Percentiles rank a stretch among this genome's conserved stretches.
Evolutionary conservation across 2,329 filamentous ascomycete species (phyloP).

Genomic region (Talaromyces funiculosus): DNA sequence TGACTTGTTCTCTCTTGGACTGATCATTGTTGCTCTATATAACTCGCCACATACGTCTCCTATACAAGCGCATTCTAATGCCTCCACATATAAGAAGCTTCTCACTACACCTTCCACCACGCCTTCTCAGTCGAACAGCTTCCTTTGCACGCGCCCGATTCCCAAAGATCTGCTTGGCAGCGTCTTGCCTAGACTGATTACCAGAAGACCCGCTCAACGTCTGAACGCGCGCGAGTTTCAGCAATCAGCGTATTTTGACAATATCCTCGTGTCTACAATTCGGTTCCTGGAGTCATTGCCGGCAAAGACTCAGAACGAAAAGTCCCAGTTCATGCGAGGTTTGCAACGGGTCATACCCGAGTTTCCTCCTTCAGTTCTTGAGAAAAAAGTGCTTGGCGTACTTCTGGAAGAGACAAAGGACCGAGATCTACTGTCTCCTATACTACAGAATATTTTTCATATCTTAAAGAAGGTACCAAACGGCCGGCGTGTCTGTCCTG

Average conservation of each 20-base stretch:
- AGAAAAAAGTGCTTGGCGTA: constrained; percentile 87
- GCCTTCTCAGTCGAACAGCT: constrained; percentile 77
- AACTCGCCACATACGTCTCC: constrained; percentile 91
- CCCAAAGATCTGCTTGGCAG: constrained; percentile 70
- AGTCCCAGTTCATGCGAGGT: constrained; percentile 84
- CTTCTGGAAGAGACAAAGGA: constrained; percentile 93
- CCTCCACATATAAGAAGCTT: constrained; percentile 77
- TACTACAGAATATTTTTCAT: constrained; percentile 87
- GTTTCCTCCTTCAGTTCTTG: constrained; percentile 88
- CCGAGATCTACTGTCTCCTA: constrained; percentile 73
- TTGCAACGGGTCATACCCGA: constrained; percentile 80
- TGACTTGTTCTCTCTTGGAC: constrained; percentile 89
- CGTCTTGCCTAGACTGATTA: constrained; percentile 80
- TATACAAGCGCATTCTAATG: constrained; percentile 71
- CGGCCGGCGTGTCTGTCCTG: constrained; percentile 71
- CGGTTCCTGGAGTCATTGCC: constrained; percentile 88
- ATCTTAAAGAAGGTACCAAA: constrained; percentile 75
- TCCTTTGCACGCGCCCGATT: constrained; percentile 70
- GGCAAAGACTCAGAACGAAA: constrained; percentile 85
- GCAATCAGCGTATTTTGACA: constrained; percentile 93
- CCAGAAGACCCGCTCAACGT: constrained; percentile 77
- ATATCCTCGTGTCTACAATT: constrained; percentile 91
- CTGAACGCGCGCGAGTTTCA: constrained; percentile 89
- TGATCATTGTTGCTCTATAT: constrained; percentile 84
- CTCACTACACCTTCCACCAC: constrained; percentile 73